A percentile compares a stretch with the other conserved stretches of the same genome.
phyloP scores from a whole-genome alignment of 257 asterid species.

The Lantana camara region DNA sequence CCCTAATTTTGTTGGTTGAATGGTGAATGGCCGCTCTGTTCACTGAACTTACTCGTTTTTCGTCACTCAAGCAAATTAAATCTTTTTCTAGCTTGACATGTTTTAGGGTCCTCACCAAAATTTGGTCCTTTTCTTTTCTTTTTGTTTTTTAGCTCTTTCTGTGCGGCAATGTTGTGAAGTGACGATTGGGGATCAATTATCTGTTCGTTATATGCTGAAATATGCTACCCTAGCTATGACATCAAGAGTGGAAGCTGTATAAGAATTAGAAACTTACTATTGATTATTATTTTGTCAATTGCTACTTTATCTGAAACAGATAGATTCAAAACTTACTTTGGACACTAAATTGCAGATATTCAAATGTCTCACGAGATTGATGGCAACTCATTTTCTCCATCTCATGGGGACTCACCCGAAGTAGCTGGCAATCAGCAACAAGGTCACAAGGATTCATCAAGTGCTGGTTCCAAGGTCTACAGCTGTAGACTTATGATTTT shows the following conservation, averaged over 20 bases:
- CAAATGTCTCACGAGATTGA: constrained; percentile 46
- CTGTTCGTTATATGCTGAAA: constrained; percentile 7
- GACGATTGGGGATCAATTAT: not conserved
- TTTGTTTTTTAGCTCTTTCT: not conserved
- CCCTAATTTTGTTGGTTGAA: not conserved
- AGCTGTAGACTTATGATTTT: constrained; percentile 1
- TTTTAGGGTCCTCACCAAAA: not conserved
- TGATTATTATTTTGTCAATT: not conserved
- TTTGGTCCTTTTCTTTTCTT: not conserved
- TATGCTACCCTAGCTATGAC: not conserved
- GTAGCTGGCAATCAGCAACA: constrained; percentile 34
- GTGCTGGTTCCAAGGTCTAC: constrained; percentile 46
- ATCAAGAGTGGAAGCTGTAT: constrained; percentile 13
- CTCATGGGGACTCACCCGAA: constrained; percentile 41
- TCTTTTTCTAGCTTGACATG: not conserved
- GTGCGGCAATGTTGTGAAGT: not conserved
- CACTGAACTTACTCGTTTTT: not conserved
- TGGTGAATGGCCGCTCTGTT: not conserved
- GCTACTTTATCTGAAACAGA: not conserved
- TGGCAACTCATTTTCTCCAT: constrained; percentile 40
- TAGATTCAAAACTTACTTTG: not conserved
- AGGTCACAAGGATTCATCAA: constrained; percentile 35
- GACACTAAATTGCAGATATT: not conserved
- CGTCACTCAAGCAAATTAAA: not conserved
- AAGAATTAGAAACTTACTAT: not conserved